These are phyloP conservation scores for Beauveria pseudobassiana DNA, from an alignment of 2,329 filamentous ascomycete genomes.

Conservation along the genomic window DNA sequence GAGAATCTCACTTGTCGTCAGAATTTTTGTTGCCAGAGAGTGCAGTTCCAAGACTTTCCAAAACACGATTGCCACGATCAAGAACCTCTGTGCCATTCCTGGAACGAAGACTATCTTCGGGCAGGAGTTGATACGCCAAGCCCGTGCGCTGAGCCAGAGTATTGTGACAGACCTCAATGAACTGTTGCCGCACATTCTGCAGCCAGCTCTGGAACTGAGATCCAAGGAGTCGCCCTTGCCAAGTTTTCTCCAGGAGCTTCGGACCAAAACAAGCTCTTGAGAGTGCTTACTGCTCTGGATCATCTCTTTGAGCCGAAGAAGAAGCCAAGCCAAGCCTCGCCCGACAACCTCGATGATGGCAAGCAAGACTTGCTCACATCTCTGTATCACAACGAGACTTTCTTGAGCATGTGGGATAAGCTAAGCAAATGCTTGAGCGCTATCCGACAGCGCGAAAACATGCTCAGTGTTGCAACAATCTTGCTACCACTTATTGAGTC, in stretches of 20 bases:
- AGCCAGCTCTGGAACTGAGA: slow-evolving; percentile 83
- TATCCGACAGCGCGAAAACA: slow-evolving; percentile 86
- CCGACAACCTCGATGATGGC: slow-evolving; percentile 48
- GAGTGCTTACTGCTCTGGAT: slow-evolving; percentile 87
- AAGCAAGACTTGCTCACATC: slow-evolving; percentile 81
- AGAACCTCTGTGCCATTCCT: slow-evolving; percentile 89
- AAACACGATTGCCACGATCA: slow-evolving; percentile 96
- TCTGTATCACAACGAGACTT: slow-evolving; percentile 85
- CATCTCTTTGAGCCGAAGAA: slow-evolving; percentile 87
- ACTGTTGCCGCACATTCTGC: slow-evolving; percentile 76
- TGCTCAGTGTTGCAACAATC: slow-evolving; percentile 96
- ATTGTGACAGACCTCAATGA: slow-evolving; percentile 81
- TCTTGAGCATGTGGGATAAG: slow-evolving; percentile 85
- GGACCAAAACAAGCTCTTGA: slow-evolving; percentile 90
- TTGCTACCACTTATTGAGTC: slow-evolving; percentile 90
- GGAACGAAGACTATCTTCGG: slow-evolving; percentile 86
- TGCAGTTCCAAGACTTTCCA: slow-evolving; percentile 98
- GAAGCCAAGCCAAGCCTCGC: slow-evolving; percentile 41
- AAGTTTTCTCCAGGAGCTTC: slow-evolving; percentile 96
- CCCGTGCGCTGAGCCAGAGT: slow-evolving; percentile 73
- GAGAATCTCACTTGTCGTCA: slow-evolving; percentile 89
- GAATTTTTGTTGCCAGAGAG: slow-evolving; percentile 90
- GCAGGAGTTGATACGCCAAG: slow-evolving; percentile 83
- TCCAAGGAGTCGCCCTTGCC: slow-evolving; percentile 85
- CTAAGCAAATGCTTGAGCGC: slow-evolving; percentile 81